These are phyloP conservation scores for Boletellus ananiceps DNA, from an alignment of 768 basidiomycete genomes.

Conservation along the genomic window DNA sequence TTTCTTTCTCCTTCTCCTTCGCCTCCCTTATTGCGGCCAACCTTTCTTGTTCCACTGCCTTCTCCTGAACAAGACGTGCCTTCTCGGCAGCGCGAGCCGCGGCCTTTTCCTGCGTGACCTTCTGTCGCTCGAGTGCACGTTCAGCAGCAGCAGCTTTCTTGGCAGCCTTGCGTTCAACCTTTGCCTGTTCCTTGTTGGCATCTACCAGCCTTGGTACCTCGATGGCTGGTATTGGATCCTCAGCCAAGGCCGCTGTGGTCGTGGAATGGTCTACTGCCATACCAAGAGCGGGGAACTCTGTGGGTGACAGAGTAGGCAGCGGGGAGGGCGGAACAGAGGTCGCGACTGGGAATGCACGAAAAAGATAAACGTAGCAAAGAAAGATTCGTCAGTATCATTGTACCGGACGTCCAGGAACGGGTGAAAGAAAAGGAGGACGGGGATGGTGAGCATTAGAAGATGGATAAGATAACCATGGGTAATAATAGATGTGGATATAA, in stretches of 20 bases:
- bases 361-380: slow-evolving; percentile 19
- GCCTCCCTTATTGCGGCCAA: slow-evolving; percentile 35
- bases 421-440: slow-evolving; percentile 32
- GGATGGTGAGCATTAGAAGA: slow-evolving; percentile 17
- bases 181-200: slow-evolving; percentile 45
- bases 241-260: slow-evolving; percentile 11
- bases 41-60: slow-evolving; percentile 50
- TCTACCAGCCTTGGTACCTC: slow-evolving; percentile 30
- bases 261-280: slow-evolving; percentile 12
- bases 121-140: slow-evolving; percentile 58
- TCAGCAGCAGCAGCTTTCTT: slow-evolving; percentile 62
- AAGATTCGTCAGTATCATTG: slow-evolving; percentile 39
- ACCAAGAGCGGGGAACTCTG: slow-evolving; percentile 72
- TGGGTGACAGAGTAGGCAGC: slow-evolving; percentile 51
- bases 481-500: slow-evolving; percentile 7
- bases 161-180: slow-evolving; percentile 56
- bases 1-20: slow-evolving; percentile 37
- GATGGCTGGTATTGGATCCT: slow-evolving; percentile 17
- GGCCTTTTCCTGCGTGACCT: slow-evolving; percentile 54
- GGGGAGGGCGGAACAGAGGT: slow-evolving; percentile 35
- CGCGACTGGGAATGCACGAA: slow-evolving; percentile 32
- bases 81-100: slow-evolving; percentile 48
- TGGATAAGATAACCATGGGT: slow-evolving; percentile 3
- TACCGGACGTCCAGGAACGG: slow-evolving; percentile 42
- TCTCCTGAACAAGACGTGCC: slow-evolving; percentile 49